Base-by-base conservation (phyloP, 2,329 filamentous ascomycete species). In the Thelonectria olida region DNA sequence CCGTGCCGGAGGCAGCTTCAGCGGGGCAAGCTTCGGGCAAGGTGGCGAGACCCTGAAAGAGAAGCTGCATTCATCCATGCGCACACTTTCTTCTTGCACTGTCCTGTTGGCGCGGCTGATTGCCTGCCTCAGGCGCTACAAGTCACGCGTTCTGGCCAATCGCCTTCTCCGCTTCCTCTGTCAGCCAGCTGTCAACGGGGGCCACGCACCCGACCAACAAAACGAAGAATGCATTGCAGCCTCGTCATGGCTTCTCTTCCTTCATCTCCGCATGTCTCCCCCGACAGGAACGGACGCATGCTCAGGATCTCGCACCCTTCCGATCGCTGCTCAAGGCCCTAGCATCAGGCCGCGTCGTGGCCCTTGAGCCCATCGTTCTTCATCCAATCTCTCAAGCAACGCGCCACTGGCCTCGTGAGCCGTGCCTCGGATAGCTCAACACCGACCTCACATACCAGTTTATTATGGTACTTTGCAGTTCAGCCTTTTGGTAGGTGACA, bases 81-180 rank as follows among this genome's bases (percentile, higher is more conserved):
- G 19, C 9, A n/a, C n/a, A n/a, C 28, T 25, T 28, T 19, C 39
- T 52, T 44, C 48, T 20, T 27, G 12, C 47, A 36, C 27, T 28
- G 31, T 20, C 23, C 27, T 20, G 31, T 23, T 27, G 19, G 27
- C n/a, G n/a, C n/a, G 13, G 17, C 23, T 15, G 38, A 23, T 38
- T 51, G 7, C 9, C 25, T 28, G 20, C 48, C 41, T 12, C 45
- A 50, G 42, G 27, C 22, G 4, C 42, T 28, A 9, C 27, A 23
- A 19, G 49, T 64, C 51, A 60, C 54, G 51, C 59, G 58, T 49
- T 61, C 44, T 53, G 61, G 47, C 69, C 68, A 71, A 71, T 69
- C 51, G 64, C 49, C 54, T 48, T 52, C 47, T 39, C 20, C 52
- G 44, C 31, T 41, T n/a, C n/a, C n/a, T n/a, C n/a, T 20, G 39